Evolutionary conservation across 192 early-diverging fungal species (phyloP).

Genomic region (Borealophlyctis nickersoniae): DNA sequence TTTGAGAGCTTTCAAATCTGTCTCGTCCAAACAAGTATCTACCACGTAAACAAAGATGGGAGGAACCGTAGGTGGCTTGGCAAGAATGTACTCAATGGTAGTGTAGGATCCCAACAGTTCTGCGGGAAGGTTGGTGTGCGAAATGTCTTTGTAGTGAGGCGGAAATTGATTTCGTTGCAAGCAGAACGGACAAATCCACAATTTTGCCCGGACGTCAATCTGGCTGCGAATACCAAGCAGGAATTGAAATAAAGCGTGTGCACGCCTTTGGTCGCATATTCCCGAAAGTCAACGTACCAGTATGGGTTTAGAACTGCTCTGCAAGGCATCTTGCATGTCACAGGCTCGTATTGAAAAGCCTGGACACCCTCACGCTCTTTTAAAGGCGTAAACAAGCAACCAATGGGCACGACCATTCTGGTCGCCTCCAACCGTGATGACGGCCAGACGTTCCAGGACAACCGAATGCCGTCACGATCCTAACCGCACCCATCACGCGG

Average conservation of each 20-base stretch:
- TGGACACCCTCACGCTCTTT: conserved; percentile 85
- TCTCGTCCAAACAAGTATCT: conserved; percentile 93
- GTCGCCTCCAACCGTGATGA: conserved; percentile 90
- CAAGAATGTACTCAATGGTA: conserved; percentile 94
- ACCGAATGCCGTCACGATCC: conserved; percentile 92
- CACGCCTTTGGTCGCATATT: too few relatives aligned
- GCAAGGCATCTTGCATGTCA: conserved; percentile 93
- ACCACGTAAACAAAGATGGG: conserved; percentile 97
- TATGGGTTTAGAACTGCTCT: conserved; percentile 95
- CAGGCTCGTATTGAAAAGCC: conserved; percentile 94
- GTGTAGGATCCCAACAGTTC: conserved; percentile 89
- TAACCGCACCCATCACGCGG: conserved; percentile 29
- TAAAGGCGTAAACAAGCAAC: conserved; percentile 88
- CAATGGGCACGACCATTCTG: conserved; percentile 91
- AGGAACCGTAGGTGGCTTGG: conserved; percentile 74
- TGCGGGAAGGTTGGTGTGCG: conserved; percentile 83
- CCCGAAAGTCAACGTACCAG: conserved; percentile 77
- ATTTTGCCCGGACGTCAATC: conserved; percentile 90
- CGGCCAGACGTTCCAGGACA: conserved; percentile 98
- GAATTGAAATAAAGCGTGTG: too few relatives aligned
- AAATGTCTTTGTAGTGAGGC: conserved; percentile 96
- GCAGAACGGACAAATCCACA: conserved; percentile 99
- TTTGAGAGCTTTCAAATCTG: conserved; percentile 93
- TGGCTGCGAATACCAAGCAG: too few relatives aligned
- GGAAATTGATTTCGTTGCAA: conserved; percentile 95